Conservation (phyloP, 2,329 filamentous ascomycete species). For the Colletotrichum endophyticum region DNA sequence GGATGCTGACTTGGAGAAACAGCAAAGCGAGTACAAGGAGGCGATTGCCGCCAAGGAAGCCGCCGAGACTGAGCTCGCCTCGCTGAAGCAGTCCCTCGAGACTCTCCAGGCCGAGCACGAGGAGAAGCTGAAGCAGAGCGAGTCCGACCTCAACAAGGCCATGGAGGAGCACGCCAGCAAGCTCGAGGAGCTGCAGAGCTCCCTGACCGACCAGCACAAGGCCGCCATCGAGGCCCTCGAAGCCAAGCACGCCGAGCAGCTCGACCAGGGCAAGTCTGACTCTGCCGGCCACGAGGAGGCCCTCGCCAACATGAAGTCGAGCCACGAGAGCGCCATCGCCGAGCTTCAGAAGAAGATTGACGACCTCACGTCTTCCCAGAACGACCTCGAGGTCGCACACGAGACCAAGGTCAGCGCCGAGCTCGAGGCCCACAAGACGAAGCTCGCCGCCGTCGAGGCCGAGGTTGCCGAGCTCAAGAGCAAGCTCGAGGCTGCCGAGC, state of each 20-base stretch:
- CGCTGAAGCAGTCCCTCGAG: conserved; percentile 57
- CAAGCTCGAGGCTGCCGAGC: conserved; percentile 51
- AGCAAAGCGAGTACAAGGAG: conserved; percentile 53
- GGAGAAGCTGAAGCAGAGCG: conserved; percentile 39
- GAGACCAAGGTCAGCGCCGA: conserved; percentile 50
- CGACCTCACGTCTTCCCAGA: conserved; percentile 52
- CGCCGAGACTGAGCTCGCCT: conserved; percentile 51
- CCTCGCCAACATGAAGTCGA: conserved; percentile 53
- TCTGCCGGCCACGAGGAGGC: conserved; percentile 52
- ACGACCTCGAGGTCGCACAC: conserved; percentile 48
- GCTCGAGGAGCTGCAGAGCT: conserved; percentile 54
- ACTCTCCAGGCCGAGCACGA: conserved; percentile 45
- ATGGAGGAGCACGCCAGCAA: conserved; percentile 53
- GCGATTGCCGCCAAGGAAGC: conserved; percentile 54
- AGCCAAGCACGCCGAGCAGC: conserved; percentile 55
- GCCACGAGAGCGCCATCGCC: conserved; percentile 51
- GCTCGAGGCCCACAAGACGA: conserved; percentile 46
- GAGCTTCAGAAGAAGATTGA: conserved; percentile 62
- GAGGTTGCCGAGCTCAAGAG: conserved; percentile 56
- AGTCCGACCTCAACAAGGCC: conserved; percentile 41
- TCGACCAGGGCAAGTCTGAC: conserved; percentile 51
- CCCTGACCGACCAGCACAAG: conserved; percentile 55
- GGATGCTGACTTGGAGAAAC: conserved; percentile 54
- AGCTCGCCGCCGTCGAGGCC: conserved; percentile 55
- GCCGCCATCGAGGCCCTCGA: conserved; percentile 55